A percentile compares a stretch with the other conserved stretches of the same genome.
phyloP scores from a whole-genome alignment of 768 basidiomycete species.

The Gelatoporia subvermispora region DNA sequence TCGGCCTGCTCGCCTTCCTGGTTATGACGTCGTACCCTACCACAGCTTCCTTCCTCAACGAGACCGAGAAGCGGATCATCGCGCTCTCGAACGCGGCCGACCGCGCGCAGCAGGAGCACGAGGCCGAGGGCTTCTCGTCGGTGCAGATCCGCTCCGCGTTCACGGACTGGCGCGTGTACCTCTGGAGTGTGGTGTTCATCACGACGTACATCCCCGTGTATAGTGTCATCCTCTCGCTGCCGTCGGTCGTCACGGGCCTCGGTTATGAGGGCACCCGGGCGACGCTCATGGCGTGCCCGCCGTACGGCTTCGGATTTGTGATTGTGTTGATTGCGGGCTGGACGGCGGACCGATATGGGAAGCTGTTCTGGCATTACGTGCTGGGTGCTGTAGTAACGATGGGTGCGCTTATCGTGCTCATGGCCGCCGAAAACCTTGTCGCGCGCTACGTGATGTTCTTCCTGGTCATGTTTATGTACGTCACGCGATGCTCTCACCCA shows the following conservation, averaged over 20 bases:
- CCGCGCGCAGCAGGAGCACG: constrained; percentile 26
- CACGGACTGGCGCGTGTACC: constrained; percentile 34
- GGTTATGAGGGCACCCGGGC: constrained; percentile 52
- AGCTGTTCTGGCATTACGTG: constrained; percentile 22
- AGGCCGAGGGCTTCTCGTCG: constrained; percentile 26
- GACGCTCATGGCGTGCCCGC: constrained; percentile 59
- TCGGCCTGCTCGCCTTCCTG: constrained; percentile 27
- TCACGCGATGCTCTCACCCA: neutral
- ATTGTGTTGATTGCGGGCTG: constrained; percentile 18
- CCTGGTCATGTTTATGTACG: constrained; percentile 29
- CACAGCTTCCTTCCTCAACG: constrained; percentile 38
- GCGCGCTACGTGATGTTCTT: constrained; percentile 31
- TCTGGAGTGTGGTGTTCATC: constrained; percentile 38
- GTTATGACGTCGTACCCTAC: constrained; percentile 47
- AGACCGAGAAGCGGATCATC: constrained; percentile 38
- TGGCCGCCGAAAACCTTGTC: constrained; percentile 21
- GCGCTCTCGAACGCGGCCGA: constrained; percentile 33
- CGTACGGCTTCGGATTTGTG: constrained; percentile 33
- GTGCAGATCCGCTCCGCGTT: constrained; percentile 32
- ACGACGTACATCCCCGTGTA: constrained; percentile 43
- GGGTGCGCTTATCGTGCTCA: constrained; percentile 26
- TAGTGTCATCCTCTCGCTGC: constrained; percentile 52
- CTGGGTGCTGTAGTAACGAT: constrained; percentile 16
- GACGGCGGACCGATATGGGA: constrained; percentile 20
- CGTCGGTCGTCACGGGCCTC: constrained; percentile 62